Base-by-base conservation (phyloP, 176 grass and related monocot species). In the Musa troglodytarum region DNA sequence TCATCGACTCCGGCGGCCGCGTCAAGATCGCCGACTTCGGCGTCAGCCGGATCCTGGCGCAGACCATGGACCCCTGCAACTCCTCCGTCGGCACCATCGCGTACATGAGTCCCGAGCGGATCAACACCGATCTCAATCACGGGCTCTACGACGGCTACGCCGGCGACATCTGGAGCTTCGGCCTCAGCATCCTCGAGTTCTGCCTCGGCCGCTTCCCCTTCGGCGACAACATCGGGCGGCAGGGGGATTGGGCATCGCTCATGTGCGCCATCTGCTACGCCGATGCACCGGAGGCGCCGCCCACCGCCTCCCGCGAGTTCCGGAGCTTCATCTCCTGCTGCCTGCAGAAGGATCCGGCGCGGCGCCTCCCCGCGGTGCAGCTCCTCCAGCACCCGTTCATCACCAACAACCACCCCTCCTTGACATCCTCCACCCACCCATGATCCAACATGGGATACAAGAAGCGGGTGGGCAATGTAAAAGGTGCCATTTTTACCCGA, bases 21-120 rank as follows among this genome's bases (percentile, higher is more conserved):
- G 51, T 86, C 13, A 87, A 83, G 80, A 83, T 87, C 64, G 73
- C 79, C 70, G 85, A 87, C 71, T 74, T 87, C 24, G 85, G 80
- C 1, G 64, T 81, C 61, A 23, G 68, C 61, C 68, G 69, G 8
- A 81, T 81, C 54, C 8, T 74, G 20, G 68, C 28, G 21, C 78
- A 53, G 53, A 66, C 68, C 29, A 26, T 53, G 50, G 78, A 63
- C 54, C 28, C 67, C 53, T 72, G 71, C 69, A 74, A 52, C 11
- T 73, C 54, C 19, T 63, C 78, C 29, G 56, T 63, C 1, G 78
- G 78, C 53, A 81, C 71, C 68, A 43, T 73, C 68, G 78, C 78
- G 7, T 81, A 81, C 78, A 74, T 73, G 78, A 73, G 78, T 34
- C 78, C 71, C 1, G 78, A 72, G 78, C 69, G 78, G 3, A 73